Percentiles rank a stretch among this genome's conserved stretches.
Conservation (phyloP, 192 early-diverging fungal species). For the Gaertneriomyces semiglobifer region DNA sequence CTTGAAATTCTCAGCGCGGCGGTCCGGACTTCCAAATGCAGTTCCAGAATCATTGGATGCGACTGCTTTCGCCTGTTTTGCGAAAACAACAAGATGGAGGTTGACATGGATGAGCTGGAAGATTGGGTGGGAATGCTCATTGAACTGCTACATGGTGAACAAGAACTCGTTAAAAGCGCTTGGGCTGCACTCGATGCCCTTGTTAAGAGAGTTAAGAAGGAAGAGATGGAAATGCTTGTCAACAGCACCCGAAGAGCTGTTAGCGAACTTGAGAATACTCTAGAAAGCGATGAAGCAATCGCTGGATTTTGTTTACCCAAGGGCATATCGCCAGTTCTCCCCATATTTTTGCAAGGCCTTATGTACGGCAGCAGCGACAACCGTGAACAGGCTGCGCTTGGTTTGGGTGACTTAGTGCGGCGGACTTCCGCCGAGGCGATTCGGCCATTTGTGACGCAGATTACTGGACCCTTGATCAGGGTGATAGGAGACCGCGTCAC, state of each 20-base stretch:
- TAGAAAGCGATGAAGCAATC: conserved; percentile 45
- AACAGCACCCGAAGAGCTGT: conserved; percentile 65
- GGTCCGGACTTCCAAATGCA: conserved; percentile 36
- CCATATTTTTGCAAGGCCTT: conserved; percentile 90
- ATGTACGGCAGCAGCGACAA: conserved; percentile 79
- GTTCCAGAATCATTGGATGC: conserved; percentile 49
- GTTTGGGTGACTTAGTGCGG: conserved; percentile 72
- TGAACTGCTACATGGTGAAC: conserved; percentile 51
- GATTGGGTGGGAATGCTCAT: conserved; percentile 83
- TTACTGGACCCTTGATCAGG: conserved; percentile 96
- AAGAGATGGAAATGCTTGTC: conserved; percentile 81
- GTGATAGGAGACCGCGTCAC: conserved; percentile 94
- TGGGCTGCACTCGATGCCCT: conserved; percentile 82
- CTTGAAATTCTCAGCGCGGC: conserved; percentile 76
- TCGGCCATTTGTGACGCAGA: conserved; percentile 87
- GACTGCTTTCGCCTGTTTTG: conserved; percentile 65
- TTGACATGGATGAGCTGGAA: conserved; percentile 54
- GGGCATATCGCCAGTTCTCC: conserved; percentile 81
- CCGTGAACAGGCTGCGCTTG: conserved; percentile 82
- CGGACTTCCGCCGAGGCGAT: conserved; percentile 73
- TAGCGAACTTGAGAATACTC: conserved; percentile 47
- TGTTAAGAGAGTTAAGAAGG: conserved; percentile 79
- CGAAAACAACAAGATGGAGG: conserved; percentile 57
- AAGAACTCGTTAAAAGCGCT: conserved; percentile 61
- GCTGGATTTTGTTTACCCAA: conserved; percentile 90